Conservation (phyloP, 495 filamentous ascomycete species). For the Neurospora africana region DNA sequence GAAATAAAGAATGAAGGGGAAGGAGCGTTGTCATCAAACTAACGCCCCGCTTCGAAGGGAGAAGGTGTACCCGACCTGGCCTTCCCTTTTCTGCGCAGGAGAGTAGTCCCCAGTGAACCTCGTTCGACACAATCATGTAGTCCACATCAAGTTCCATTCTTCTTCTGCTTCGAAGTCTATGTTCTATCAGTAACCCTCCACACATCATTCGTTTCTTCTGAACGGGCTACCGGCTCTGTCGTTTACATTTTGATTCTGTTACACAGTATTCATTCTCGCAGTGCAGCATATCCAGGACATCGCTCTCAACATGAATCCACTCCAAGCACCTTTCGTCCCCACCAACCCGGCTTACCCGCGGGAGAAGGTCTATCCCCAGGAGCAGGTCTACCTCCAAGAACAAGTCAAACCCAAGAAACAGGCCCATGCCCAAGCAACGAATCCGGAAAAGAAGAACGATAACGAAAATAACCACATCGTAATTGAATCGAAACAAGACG, state of each 20-base stretch:
- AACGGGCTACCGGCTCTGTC: background rate
- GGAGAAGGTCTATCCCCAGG: background rate
- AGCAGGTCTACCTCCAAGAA: background rate
- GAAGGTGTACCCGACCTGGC: background rate
- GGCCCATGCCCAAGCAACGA: background rate
- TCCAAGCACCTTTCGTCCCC: background rate
- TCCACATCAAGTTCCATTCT: background rate
- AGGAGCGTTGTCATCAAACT: background rate
- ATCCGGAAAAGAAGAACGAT: background rate
- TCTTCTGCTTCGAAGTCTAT: background rate
- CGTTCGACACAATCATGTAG: background rate
- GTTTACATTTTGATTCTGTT: background rate
- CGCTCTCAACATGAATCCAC: background rate
- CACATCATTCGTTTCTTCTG: background rate
- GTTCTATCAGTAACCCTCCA: background rate
- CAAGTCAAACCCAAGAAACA: background rate
- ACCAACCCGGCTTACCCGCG: background rate
- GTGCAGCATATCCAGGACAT: background rate
- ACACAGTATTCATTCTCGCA: background rate
- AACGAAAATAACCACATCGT: background rate
- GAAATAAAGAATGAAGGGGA: background rate
- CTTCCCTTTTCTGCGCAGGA: background rate
- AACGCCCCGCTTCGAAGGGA: background rate
- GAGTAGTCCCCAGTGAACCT: background rate
- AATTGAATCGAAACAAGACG: background rate